These are phyloP conservation scores for Xylaria sp. DNA, from an alignment of 2,329 filamentous ascomycete genomes.

Conservation along the genomic window DNA sequence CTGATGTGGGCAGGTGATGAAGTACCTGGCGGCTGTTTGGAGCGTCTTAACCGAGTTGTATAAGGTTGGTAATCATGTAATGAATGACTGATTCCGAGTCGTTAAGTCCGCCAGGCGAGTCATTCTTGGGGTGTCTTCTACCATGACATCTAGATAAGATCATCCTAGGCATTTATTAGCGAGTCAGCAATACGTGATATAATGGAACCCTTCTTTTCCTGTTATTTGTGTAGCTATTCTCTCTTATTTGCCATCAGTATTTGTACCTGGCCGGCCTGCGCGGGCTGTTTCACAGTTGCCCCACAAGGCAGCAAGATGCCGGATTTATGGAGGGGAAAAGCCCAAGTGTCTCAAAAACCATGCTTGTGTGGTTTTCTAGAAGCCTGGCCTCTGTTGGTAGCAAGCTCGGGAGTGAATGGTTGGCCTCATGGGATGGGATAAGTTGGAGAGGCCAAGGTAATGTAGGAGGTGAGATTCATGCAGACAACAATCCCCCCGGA, in stretches of 20 bases:
- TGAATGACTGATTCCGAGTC: slow-evolving; percentile 2
- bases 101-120: slow-evolving; percentile 13
- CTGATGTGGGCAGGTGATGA: slow-evolving; percentile 1
- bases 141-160: slow-evolving; percentile 2
- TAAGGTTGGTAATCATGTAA: neutral
- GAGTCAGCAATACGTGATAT: slow-evolving; percentile 19
- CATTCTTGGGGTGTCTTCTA: slow-evolving; percentile 10
- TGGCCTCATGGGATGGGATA: slow-evolving; percentile 10
- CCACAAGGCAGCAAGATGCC: slow-evolving; percentile 11
- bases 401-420: neutral
- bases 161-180: slow-evolving; percentile 2
- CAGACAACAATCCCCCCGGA: slow-evolving; percentile 3
- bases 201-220: neutral
- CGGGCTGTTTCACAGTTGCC: slow-evolving; percentile 12
- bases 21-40: neutral
- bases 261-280: neutral
- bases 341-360: slow-evolving; percentile 11
- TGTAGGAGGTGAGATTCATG: slow-evolving; percentile 26
- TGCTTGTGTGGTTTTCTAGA: slow-evolving; percentile 21
- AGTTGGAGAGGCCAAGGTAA: slow-evolving; percentile 21
- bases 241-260: slow-evolving; percentile 2
- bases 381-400: slow-evolving; percentile 2
- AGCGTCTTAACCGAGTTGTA: neutral
- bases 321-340: slow-evolving; percentile 2
- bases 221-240: slow-evolving; percentile 3